Conservation (phyloP, 768 basidiomycete species). For the Saitozyma podzolica region DNA sequence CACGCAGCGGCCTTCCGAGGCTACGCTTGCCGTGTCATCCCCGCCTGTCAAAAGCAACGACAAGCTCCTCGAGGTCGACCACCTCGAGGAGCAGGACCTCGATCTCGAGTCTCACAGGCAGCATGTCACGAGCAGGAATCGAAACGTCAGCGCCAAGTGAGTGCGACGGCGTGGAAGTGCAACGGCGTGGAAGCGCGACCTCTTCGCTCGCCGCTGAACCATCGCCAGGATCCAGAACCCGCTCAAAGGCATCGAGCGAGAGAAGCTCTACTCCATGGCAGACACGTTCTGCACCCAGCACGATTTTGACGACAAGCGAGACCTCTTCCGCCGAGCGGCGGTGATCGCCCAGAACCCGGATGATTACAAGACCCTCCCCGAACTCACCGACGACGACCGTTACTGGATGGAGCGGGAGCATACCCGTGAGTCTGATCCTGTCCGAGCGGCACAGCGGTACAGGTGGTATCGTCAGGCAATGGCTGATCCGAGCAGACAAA, state of each 20-base stretch:
- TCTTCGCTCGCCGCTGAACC: too few species aligned
- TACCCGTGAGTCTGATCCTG: conserved; percentile 20
- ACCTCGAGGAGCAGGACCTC: too few species aligned
- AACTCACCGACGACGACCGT: conserved; percentile 44
- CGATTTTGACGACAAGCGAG: conserved; percentile 25
- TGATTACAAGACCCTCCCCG: conserved; percentile 22
- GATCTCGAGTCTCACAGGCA: too few species aligned
- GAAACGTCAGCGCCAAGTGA: too few species aligned
- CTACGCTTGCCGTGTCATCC: too few species aligned
- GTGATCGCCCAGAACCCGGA: conserved; percentile 32
- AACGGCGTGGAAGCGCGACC: too few species aligned
- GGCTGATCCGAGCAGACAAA: conserved; percentile 18
- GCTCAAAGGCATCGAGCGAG: conserved; percentile 17
- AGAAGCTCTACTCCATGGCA: conserved; percentile 18
- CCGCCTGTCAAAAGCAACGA: too few species aligned
- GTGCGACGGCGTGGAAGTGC: too few species aligned
- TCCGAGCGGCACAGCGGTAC: background rate
- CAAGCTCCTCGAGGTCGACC: too few species aligned
- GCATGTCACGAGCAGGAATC: too few species aligned
- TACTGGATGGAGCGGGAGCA: conserved; percentile 37
- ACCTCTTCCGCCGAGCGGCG: conserved; percentile 31
- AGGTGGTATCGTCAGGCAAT: too few species aligned
- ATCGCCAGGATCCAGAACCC: conserved; percentile 23
- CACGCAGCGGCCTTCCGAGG: too few species aligned
- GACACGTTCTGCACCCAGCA: conserved; percentile 26